Conservation (phyloP, 345 rosid genomes). For the Aquilaria malaccensis region DNA sequence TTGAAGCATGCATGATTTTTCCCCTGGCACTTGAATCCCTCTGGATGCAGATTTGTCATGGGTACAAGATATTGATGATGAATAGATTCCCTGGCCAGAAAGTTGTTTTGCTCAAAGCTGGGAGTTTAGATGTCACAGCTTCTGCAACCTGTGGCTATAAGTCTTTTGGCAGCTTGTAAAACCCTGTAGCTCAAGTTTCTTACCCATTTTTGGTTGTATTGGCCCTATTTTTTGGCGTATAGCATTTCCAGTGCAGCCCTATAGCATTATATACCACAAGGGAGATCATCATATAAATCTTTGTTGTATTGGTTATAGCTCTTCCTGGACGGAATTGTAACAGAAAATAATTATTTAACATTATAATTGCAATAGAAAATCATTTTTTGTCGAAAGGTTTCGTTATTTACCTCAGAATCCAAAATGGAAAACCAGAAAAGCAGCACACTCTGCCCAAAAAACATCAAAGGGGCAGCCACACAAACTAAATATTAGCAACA, state of each 20-base stretch:
- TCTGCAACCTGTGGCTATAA: slow-evolving; percentile 1
- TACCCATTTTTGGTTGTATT: neutral
- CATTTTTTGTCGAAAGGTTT: slow-evolving; percentile 5
- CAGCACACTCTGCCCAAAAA: neutral
- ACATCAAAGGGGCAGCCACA: neutral
- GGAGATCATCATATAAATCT: slow-evolving; percentile 16
- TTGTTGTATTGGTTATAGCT: slow-evolving; percentile 7
- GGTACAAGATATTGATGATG: slow-evolving; percentile 89
- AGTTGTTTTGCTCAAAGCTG: neutral
- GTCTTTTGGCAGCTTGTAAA: slow-evolving; percentile 11
- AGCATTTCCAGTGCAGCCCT: slow-evolving; percentile 23
- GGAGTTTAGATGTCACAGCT: neutral
- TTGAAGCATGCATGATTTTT: neutral
- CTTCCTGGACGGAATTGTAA: slow-evolving; percentile 13
- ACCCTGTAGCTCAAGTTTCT: slow-evolving; percentile 30
- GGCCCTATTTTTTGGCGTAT: slow-evolving; percentile 26
- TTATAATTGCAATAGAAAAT: slow-evolving; percentile 19
- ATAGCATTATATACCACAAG: neutral
- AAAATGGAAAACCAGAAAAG: neutral
- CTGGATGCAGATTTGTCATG: slow-evolving; percentile 76
- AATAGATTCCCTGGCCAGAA: slow-evolving; percentile 12
- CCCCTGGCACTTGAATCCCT: neutral
- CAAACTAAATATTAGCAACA: slow-evolving; percentile 27
- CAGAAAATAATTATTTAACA: slow-evolving; percentile 5
- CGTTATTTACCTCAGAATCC: slow-evolving; percentile 1